Evolutionary conservation across 139 green algal genomes (phyloP).

Genomic region (Chlamydomonas eustigma): DNA sequence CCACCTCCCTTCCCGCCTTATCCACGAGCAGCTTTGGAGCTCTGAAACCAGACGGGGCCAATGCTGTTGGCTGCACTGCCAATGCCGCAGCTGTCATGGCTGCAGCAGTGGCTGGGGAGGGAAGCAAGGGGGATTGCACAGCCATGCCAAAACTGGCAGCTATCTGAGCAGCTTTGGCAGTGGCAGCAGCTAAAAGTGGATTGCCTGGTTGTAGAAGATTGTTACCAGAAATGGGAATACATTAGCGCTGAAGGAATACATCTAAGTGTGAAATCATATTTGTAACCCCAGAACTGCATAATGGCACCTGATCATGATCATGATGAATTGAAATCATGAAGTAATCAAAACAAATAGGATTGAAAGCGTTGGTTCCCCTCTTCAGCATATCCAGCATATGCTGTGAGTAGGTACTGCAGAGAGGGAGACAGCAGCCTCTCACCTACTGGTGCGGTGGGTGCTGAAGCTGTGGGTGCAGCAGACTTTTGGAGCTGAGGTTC

Average conservation of each 20-base stretch:
- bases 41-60: neutral
- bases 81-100: neutral
- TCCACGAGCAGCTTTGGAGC: slow-evolving; percentile 48
- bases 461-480: neutral
- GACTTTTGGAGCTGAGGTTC: neutral
- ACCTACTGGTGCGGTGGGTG: too few species aligned
- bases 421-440: too few species aligned
- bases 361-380: too few species aligned
- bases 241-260: too few species aligned
- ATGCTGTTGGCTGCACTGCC: neutral
- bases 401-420: too few species aligned
- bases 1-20: slow-evolving; percentile 50
- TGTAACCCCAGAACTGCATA: too few species aligned
- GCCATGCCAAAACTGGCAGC: neutral
- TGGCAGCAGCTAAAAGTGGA: neutral
- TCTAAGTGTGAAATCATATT: too few species aligned
- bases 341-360: too few species aligned
- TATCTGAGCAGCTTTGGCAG: slow-evolving; percentile 11
- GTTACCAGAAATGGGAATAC: too few species aligned
- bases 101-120: neutral
- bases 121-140: neutral
- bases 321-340: too few species aligned
- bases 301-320: too few species aligned
- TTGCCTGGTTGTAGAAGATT: slow-evolving; percentile 15
- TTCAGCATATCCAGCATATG: too few species aligned